These are phyloP conservation scores for Sarcodon aspratus DNA, from an alignment of 768 basidiomycete genomes.

Conservation along the genomic window DNA sequence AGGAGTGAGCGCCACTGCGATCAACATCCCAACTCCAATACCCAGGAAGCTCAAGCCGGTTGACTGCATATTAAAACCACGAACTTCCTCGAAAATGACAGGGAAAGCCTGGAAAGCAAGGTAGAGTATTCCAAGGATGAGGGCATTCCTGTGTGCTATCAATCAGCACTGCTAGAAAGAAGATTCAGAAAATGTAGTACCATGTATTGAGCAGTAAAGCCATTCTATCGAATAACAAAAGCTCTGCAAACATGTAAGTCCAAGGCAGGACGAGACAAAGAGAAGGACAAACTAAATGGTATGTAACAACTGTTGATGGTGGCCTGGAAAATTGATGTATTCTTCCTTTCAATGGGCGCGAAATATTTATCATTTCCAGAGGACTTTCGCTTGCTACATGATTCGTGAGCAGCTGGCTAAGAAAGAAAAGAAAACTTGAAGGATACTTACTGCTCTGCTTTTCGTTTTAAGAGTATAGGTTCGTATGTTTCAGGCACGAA, in stretches of 20 bases:
- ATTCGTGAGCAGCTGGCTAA: background rate
- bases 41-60: slow-evolving; percentile 35
- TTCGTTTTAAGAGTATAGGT: slow-evolving; percentile 43
- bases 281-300: slow-evolving; percentile 48
- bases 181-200: slow-evolving; percentile 22
- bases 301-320: slow-evolving; percentile 45
- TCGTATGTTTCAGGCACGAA: slow-evolving; percentile 59
- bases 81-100: slow-evolving; percentile 29
- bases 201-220: slow-evolving; percentile 55
- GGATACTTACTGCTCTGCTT: slow-evolving; percentile 34
- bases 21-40: slow-evolving; percentile 32
- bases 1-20: slow-evolving; percentile 21
- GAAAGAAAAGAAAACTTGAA: background rate
- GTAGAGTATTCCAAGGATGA: slow-evolving; percentile 29
- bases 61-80: slow-evolving; percentile 40
- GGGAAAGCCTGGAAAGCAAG: slow-evolving; percentile 44
- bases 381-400: slow-evolving; percentile 33
- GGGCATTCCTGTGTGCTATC: slow-evolving; percentile 15
- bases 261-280: background rate
- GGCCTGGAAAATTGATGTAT: slow-evolving; percentile 29
- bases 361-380: slow-evolving; percentile 41
- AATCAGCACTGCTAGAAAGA: background rate
- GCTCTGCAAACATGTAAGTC: slow-evolving; percentile 23
- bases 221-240: slow-evolving; percentile 57
- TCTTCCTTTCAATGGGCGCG: slow-evolving; percentile 41